phyloP scores from a whole-genome alignment of 768 basidiomycete genomes.

The Phlebiopsis gigantea region DNA sequence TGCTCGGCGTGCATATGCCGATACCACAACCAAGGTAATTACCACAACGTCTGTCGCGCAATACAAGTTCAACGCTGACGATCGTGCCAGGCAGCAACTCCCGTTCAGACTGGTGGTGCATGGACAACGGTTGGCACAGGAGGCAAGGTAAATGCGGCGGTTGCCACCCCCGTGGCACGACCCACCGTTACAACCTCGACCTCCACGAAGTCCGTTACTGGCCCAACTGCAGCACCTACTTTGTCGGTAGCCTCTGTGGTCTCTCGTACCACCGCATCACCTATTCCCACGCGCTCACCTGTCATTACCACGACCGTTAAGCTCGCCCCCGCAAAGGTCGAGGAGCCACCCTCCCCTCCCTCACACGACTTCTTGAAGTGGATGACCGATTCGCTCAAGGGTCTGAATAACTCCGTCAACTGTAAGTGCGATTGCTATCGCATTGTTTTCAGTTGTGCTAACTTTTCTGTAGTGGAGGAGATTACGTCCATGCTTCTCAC shows the following conservation, averaged over 20 bases:
- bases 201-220: slow-evolving; percentile 24
- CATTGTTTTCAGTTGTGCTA: background rate
- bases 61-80: background rate
- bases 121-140: slow-evolving; percentile 88
- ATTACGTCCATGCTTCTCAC: slow-evolving; percentile 93
- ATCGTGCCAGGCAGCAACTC: slow-evolving; percentile 15
- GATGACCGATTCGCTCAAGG: slow-evolving; percentile 81
- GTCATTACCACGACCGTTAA: slow-evolving; percentile 22
- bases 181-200: slow-evolving; percentile 29
- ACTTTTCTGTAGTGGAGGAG: slow-evolving; percentile 72
- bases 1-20: slow-evolving; percentile 71
- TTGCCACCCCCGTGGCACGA: slow-evolving; percentile 26
- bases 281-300: slow-evolving; percentile 30
- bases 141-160: slow-evolving; percentile 49
- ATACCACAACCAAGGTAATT: slow-evolving; percentile 68
- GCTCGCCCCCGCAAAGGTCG: slow-evolving; percentile 32
- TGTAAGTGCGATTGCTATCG: background rate
- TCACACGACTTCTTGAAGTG: slow-evolving; percentile 92
- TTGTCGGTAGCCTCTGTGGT: slow-evolving; percentile 28
- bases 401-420: slow-evolving; percentile 67
- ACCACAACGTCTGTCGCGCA: background rate
- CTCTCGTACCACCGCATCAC: slow-evolving; percentile 25
- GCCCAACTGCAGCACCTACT: slow-evolving; percentile 25
- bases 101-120: slow-evolving; percentile 38
- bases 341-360: slow-evolving; percentile 62